Evolutionary conservation across 257 asterid species (phyloP), one percentile per base, ranked within the genome.

Genomic region (Thymus mandschuricus): DNA sequence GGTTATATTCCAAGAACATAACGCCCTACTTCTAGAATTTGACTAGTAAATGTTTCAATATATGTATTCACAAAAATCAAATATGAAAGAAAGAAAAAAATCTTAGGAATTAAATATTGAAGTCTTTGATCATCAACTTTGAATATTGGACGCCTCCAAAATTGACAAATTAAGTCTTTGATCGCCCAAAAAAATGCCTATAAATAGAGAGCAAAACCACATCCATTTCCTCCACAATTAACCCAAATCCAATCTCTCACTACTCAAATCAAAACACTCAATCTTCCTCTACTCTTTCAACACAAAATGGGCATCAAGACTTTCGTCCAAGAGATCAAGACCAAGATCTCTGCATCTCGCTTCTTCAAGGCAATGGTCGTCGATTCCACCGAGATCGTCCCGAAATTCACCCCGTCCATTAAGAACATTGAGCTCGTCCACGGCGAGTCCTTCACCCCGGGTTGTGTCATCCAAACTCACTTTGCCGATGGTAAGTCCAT

Each of bases 341-440:
- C 76, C 46, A 76, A 76, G 81, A 58, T 65, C 4, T 68, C 77
- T 0, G 52, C 71, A 27, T 55, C 70, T 1, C 56, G 84, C 46
- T 1, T 80, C 49, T 80, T 64, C 84, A 80, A 76, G 64, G 81
- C 81, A 10, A 21, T 75, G 44, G 15, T 76, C 1, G 57, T 67
- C 1, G 81, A 80, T 0, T 41, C 79, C 0, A 4, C 12, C 13
- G 38, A 76, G 0, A 66, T 72, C 12, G 1, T 80, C 8, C 84
- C 81, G 0, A 76, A 80, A 11, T 45, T 41, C 71, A 30, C 67
- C 33, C 3, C 64, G 0, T 13, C 49, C 9, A 65, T 80, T 62
- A 80, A 80, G 79, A 76, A 75, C 71, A 43, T 80, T 13, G 74
- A 80, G 51, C 34, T 50, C 35, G 2, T 68, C 28, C 48, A 69